A percentile compares a stretch with the other conserved stretches of the same genome.
Evolutionary conservation across 139 green algal species (phyloP).

Genomic region (Chlamydomonas incerta): DNA sequence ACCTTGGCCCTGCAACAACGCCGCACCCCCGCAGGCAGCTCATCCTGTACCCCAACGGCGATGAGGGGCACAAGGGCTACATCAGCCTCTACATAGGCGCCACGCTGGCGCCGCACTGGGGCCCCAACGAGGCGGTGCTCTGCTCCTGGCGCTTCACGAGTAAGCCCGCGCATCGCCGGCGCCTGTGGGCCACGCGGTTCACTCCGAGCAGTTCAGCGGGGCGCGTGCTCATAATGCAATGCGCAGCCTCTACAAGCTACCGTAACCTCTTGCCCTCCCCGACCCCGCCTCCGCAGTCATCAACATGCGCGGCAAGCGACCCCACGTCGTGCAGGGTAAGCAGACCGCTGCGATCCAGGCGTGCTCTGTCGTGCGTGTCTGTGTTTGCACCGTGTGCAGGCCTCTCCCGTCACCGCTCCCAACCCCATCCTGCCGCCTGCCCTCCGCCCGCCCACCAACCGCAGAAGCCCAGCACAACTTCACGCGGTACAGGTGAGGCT

Average conservation of each 20-base stretch:
- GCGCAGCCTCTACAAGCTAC: too few relatives aligned
- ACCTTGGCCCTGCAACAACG: too few relatives aligned
- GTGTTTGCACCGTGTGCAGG: too few relatives aligned
- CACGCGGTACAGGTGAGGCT: neutral
- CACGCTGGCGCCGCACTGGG: constrained; percentile 3
- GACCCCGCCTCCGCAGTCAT: neutral
- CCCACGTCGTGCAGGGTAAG: neutral
- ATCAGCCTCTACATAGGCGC: constrained; percentile 10
- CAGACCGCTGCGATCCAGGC: too few relatives aligned
- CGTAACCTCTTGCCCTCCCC: too few relatives aligned
- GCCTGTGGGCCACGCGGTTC: too few relatives aligned
- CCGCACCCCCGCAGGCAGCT: constrained; percentile 21
- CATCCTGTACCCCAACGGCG: constrained; percentile 13
- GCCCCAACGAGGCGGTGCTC: neutral
- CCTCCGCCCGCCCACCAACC: neutral
- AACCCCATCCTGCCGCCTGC: too few relatives aligned
- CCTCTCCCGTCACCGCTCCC: too few relatives aligned
- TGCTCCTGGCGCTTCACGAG: constrained; percentile 4
- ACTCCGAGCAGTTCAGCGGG: too few relatives aligned
- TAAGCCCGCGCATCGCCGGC: too few relatives aligned
- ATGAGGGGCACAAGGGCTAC: neutral
- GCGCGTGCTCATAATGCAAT: too few relatives aligned
- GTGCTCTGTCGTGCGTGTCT: too few relatives aligned
- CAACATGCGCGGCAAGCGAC: neutral
- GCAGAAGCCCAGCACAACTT: constrained; percentile 26